Conservation (phyloP, 371 early-diverging fungal genomes). For the Parasitella parasitica region DNA sequence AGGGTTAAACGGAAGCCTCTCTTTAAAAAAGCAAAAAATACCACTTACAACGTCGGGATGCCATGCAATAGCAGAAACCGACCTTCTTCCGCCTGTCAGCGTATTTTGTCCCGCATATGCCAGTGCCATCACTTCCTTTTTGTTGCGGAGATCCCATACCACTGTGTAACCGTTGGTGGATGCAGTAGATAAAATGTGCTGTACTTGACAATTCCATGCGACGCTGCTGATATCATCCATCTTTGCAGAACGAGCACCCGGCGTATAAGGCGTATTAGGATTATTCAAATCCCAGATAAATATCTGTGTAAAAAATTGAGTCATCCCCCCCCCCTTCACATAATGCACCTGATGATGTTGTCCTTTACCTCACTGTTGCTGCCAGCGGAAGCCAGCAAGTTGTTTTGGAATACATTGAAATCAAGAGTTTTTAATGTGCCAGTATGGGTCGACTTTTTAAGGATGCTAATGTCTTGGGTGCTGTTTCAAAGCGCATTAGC, state of each 20-base stretch:
- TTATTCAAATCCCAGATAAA: slow-evolving; percentile 94
- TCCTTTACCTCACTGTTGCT: slow-evolving; percentile 87
- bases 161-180: slow-evolving; percentile 91
- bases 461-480: slow-evolving; percentile 53
- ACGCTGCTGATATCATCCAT: slow-evolving; percentile 88
- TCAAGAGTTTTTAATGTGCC: slow-evolving; percentile 90
- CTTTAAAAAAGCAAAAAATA: background rate
- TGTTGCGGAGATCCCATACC: slow-evolving; percentile 92
- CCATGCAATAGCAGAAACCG: slow-evolving; percentile 92
- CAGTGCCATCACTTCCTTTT: slow-evolving; percentile 84
- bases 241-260: slow-evolving; percentile 80
- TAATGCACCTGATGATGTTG: background rate
- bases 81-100: slow-evolving; percentile 48
- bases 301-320: slow-evolving; percentile 26
- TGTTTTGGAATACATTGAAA: slow-evolving; percentile 85
- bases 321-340: background rate
- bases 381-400: slow-evolving; percentile 89
- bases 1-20: background rate
- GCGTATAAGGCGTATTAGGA: slow-evolving; percentile 83
- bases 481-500: slow-evolving; percentile 7
- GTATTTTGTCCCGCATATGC: slow-evolving; percentile 48
- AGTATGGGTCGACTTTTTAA: slow-evolving; percentile 75
- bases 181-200: slow-evolving; percentile 91
- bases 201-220: slow-evolving; percentile 92
- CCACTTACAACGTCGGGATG: slow-evolving; percentile 82